phyloP scores from a whole-genome alignment of 345 rosid species.

The Noccaea bulbosa region DNA sequence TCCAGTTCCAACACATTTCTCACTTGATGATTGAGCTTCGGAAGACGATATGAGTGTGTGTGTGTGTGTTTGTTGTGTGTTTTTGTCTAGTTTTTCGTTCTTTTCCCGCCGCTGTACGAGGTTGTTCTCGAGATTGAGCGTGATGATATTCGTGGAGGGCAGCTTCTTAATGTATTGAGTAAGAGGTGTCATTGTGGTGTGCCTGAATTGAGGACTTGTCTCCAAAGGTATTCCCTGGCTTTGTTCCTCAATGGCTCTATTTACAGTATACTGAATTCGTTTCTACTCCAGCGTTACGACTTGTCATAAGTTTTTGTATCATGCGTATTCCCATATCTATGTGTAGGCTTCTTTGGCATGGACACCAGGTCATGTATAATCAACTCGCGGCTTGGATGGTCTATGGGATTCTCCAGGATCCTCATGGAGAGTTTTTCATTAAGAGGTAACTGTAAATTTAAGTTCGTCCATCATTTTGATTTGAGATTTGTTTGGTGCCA shows the following conservation, averaged over 20 bases:
- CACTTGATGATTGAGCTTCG: background rate
- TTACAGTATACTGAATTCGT: background rate
- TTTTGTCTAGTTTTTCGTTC: constrained; percentile 72
- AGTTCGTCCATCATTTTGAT: background rate
- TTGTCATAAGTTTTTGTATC: background rate
- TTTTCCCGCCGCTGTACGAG: constrained; percentile 87
- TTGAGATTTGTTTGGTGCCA: background rate
- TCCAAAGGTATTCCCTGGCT: constrained; percentile 66
- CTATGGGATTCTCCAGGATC: constrained; percentile 96
- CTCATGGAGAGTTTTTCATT: constrained; percentile 87
- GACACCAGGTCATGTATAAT: constrained; percentile 93
- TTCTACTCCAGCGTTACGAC: background rate
- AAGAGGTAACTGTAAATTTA: constrained; percentile 55
- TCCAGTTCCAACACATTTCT: background rate
- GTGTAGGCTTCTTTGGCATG: constrained; percentile 96
- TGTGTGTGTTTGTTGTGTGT: background rate
- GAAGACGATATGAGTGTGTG: background rate
- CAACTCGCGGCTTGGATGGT: constrained; percentile 98
- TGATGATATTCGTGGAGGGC: constrained; percentile 87
- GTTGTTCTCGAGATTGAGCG: constrained; percentile 90
- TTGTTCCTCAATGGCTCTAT: constrained; percentile 9
- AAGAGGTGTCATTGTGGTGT: constrained; percentile 95
- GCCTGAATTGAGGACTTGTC: constrained; percentile 92
- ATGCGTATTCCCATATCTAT: constrained; percentile 15
- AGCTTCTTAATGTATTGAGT: constrained; percentile 82